A percentile compares a stretch with the other conserved stretches of the same genome.
Evolutionary conservation across 2,329 filamentous ascomycete genomes (phyloP).

Genomic region (Aspergillus fumigatus): DNA sequence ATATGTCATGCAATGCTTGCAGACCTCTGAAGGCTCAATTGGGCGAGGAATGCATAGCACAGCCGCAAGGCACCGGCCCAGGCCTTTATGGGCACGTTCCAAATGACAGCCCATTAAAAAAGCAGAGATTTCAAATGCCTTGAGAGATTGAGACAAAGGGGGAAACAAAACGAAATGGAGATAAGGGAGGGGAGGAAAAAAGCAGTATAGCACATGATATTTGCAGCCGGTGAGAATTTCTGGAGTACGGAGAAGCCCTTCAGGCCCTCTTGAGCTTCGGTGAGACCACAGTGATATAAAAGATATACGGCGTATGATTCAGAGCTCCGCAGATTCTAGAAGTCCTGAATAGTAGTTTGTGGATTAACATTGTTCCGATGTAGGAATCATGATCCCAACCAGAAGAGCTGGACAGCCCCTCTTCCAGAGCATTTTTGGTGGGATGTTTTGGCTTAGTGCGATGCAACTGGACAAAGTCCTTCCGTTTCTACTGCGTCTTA

Average conservation of each 20-base stretch:
- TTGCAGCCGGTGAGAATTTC: conserved; percentile 22
- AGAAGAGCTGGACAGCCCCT: conserved; percentile 16
- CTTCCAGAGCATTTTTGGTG: conserved; percentile 5
- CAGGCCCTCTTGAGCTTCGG: no score
- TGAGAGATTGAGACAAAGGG: no score
- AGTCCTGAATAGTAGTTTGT: not conserved
- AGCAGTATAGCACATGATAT: conserved; percentile 13
- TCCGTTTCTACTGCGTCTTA: conserved; percentile 5
- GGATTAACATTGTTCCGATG: conserved; percentile 12
- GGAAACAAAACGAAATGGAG: no score
- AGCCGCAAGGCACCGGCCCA: not conserved
- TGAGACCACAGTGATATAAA: not conserved
- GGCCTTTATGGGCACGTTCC: no score
- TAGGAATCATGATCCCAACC: conserved; percentile 5
- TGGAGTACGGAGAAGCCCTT: conserved; percentile 12
- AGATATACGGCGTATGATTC: no score
- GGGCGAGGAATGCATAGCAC: not conserved
- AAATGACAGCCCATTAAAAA: not conserved
- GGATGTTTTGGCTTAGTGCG: conserved; percentile 1
- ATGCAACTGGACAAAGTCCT: not conserved
- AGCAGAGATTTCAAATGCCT: not conserved
- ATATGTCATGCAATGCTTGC: not conserved
- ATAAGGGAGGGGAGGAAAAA: conserved; percentile 3
- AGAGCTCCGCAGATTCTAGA: not conserved
- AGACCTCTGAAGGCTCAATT: not conserved